These are phyloP conservation scores for Macrophomina pseudophaseolina DNA, from an alignment of 2,329 filamentous ascomycete species.

Conservation along the genomic window DNA sequence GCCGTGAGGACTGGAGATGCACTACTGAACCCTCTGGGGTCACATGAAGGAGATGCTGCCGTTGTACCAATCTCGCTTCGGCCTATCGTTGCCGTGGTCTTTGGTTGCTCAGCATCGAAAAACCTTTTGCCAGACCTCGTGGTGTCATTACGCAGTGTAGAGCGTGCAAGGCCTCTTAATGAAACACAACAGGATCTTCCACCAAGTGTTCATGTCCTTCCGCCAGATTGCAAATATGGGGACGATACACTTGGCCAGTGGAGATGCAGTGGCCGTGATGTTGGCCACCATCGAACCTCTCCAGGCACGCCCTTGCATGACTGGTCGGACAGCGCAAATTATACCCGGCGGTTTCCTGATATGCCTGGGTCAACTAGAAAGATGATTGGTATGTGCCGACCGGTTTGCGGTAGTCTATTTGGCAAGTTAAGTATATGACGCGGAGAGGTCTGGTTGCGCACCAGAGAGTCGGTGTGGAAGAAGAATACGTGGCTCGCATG, in stretches of 20 bases:
- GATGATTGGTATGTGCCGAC: too few species aligned
- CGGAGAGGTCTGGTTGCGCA: not conserved
- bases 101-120: not conserved
- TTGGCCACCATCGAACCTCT: not conserved
- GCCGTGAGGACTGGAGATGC: not conserved
- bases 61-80: constrained; percentile 20
- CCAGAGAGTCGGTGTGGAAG: not conserved
- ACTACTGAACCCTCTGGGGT: not conserved
- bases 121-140: not conserved
- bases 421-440: not conserved
- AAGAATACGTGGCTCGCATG: constrained; percentile 8
- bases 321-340: not conserved
- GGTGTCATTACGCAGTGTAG: not conserved
- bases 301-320: constrained; percentile 5
- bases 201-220: not conserved
- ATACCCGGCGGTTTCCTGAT: too few species aligned
- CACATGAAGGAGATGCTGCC: not conserved
- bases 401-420: too few species aligned
- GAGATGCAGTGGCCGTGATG: not conserved
- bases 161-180: not conserved
- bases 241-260: not conserved
- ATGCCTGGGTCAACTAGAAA: not conserved
- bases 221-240: not conserved
- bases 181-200: not conserved
- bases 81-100: not conserved